A percentile compares a stretch with the other conserved stretches of the same genome.
phyloP scores from a whole-genome alignment of 768 basidiomycete species.

The Lactarius sanguifluus region DNA sequence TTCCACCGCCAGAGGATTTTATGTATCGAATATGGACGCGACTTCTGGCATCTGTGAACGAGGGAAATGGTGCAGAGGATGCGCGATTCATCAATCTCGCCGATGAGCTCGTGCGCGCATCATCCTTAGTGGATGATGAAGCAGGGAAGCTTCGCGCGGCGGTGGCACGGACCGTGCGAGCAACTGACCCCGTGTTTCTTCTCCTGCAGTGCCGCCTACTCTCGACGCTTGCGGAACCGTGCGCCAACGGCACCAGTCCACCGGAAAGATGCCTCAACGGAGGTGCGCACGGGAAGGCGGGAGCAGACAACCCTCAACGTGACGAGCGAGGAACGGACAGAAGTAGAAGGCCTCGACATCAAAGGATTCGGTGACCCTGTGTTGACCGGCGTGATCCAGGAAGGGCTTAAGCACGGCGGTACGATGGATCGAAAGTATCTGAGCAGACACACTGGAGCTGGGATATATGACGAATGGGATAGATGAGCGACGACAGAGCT shows the following conservation, averaged over 20 bases:
- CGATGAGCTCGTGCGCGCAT: conserved; percentile 67
- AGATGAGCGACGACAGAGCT: background rate
- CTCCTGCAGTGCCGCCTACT: conserved; percentile 61
- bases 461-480: conserved; percentile 1
- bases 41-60: conserved; percentile 55
- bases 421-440: conserved; percentile 55
- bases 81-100: conserved; percentile 68
- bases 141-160: conserved; percentile 56
- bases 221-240: conserved; percentile 36
- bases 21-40: conserved; percentile 64
- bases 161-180: conserved; percentile 61
- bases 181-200: conserved; percentile 63
- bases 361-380: conserved; percentile 71
- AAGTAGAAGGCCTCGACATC: conserved; percentile 35
- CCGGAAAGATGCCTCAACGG: conserved; percentile 16
- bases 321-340: conserved; percentile 11
- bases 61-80: conserved; percentile 36
- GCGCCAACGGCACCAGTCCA: conserved; percentile 4
- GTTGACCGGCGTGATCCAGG: conserved; percentile 45
- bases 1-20: conserved; percentile 40
- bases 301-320: conserved; percentile 10
- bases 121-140: conserved; percentile 43
- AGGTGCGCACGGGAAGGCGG: conserved; percentile 22
- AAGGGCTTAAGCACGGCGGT: conserved; percentile 43
- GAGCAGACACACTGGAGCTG: conserved; percentile 47